phyloP scores from a whole-genome alignment of 2,329 filamentous ascomycete species.

The Penicillium vulpinum region DNA sequence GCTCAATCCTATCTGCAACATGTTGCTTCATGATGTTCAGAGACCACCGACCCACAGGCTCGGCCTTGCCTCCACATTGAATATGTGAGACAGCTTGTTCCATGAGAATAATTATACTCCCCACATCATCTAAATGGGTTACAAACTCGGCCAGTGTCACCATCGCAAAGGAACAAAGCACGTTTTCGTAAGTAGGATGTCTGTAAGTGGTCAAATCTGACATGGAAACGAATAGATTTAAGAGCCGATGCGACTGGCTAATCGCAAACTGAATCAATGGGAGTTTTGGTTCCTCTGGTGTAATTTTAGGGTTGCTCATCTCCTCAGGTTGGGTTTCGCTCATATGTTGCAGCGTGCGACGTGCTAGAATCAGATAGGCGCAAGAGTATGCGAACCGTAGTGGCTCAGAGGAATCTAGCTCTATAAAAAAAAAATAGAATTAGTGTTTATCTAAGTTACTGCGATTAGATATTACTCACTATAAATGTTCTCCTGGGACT shows the following conservation, averaged over 20 bases:
- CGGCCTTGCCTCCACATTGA: constrained; percentile 17
- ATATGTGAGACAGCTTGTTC: constrained; percentile 15
- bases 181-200: neutral
- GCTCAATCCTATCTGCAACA: neutral
- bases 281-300: neutral
- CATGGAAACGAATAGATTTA: neutral
- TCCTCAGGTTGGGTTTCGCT: neutral
- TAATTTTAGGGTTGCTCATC: neutral
- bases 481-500: neutral
- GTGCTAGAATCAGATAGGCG: neutral
- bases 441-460: neutral
- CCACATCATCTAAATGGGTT: neutral
- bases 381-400: neutral
- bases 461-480: neutral
- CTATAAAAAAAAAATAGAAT: neutral
- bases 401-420: neutral
- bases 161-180: neutral
- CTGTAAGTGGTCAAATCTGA: neutral
- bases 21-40: constrained; percentile 17
- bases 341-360: neutral
- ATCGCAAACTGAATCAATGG: neutral
- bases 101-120: neutral
- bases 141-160: neutral
- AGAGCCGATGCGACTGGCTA: neutral
- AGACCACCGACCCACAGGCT: constrained; percentile 20